These are phyloP conservation scores for Colletotrichum karsti DNA, from an alignment of 2,329 filamentous ascomycete genomes.

Conservation along the genomic window DNA sequence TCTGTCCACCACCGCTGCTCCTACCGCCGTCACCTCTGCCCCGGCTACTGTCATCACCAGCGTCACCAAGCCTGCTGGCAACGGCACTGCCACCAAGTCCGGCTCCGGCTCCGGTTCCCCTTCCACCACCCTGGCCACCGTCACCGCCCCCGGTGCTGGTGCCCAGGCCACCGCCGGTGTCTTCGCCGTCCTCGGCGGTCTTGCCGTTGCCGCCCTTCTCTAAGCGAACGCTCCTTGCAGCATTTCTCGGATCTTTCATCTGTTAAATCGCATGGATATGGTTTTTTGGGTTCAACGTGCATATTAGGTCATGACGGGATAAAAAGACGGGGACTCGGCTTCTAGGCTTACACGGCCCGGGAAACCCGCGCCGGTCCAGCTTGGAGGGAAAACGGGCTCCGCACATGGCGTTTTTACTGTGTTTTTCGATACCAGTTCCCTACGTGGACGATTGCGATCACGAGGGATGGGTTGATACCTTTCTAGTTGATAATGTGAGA, in stretches of 20 bases:
- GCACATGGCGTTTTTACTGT: conserved; percentile 24
- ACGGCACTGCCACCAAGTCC: conserved; percentile 9
- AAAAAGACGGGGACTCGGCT: conserved; percentile 27
- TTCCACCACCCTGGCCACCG: conserved; percentile 13
- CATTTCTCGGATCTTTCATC: conserved; percentile 26
- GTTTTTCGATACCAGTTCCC: conserved; percentile 26
- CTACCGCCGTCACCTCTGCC: conserved; percentile 26
- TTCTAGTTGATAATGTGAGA: conserved; percentile 29
- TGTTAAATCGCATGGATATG: conserved; percentile 25
- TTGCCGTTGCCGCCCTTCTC: conserved; percentile 28
- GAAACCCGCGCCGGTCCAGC: not conserved
- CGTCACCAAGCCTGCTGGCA: conserved; percentile 30
- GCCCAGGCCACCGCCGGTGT: conserved; percentile 28
- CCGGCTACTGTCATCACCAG: conserved; percentile 34
- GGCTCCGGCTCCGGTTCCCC: too few relatives aligned
- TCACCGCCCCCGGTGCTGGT: conserved; percentile 7
- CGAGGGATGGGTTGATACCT: conserved; percentile 26
- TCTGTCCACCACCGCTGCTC: conserved; percentile 30
- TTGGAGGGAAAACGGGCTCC: conserved; percentile 12
- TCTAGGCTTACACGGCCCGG: conserved; percentile 2
- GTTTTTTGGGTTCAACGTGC: conserved; percentile 26
- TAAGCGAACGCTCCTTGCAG: conserved; percentile 14
- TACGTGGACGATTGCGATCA: conserved; percentile 10
- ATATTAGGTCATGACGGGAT: conserved; percentile 28
- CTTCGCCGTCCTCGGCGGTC: conserved; percentile 29